A percentile compares a stretch with the other conserved stretches of the same genome.
phyloP scores from a whole-genome alignment of 2,329 filamentous ascomycete species.

The Dactylellina leptospora region DNA sequence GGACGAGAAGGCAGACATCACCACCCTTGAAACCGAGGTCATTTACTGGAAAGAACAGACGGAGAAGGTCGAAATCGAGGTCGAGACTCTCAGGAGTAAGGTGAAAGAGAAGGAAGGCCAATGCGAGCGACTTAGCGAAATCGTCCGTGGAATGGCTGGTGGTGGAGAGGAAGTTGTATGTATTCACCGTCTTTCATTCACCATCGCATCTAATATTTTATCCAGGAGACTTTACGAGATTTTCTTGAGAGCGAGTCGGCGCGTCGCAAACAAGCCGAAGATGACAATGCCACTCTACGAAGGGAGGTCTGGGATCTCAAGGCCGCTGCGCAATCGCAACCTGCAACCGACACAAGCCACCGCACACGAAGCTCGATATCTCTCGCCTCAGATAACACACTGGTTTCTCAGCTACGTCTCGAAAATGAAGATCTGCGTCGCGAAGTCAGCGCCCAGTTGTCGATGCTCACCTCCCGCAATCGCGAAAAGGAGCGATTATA shows the following conservation, averaged over 20 bases:
- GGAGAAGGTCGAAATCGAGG: conserved; percentile 82
- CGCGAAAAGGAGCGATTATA: conserved; percentile 94
- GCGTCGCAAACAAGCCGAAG: conserved; percentile 86
- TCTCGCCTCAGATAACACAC: conserved; percentile 28
- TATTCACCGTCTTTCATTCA: conserved; percentile 18
- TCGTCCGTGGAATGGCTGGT: conserved; percentile 63
- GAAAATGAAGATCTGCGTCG: conserved; percentile 92
- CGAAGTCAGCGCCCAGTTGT: conserved; percentile 93
- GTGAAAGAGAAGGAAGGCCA: conserved; percentile 65
- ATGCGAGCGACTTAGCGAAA: conserved; percentile 60
- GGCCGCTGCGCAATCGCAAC: conserved; percentile 58
- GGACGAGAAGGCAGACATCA: conserved; percentile 60
- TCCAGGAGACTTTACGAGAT: conserved; percentile 86
- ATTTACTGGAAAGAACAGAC: conserved; percentile 83
- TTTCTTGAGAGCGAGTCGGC: conserved; percentile 90
- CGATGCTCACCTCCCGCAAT: conserved; percentile 95
- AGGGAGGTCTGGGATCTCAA: conserved; percentile 81
- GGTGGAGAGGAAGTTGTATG: conserved; percentile 61
- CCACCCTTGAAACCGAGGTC: conserved; percentile 83
- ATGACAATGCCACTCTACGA: conserved; percentile 82
- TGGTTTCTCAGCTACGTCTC: conserved; percentile 73
- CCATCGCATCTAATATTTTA: conserved; percentile 55
- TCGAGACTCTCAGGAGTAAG: conserved; percentile 82
- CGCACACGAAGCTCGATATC: conserved; percentile 40
- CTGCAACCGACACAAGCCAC: conserved; percentile 21